phyloP scores from a whole-genome alignment of 805 yeast genomes.

The Danielozyma ontarioensis region DNA sequence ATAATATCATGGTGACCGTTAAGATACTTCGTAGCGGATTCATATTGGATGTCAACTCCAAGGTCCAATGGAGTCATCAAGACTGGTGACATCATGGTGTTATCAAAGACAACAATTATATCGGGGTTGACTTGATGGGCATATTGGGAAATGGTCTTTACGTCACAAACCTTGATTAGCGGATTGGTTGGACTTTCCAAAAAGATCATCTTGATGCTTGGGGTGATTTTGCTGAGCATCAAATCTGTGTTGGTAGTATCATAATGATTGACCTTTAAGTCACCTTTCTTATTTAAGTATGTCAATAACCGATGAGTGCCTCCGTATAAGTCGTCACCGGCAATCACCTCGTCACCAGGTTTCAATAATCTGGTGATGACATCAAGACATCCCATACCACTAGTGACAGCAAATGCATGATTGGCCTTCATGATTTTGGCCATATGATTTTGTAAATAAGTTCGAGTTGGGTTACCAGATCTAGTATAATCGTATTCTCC shows the following conservation, averaged over 20 bases:
- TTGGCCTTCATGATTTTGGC: constrained; percentile 76
- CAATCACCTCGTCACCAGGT: constrained; percentile 88
- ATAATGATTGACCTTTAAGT: constrained; percentile 63
- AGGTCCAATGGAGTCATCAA: constrained; percentile 78
- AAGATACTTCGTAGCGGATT: constrained; percentile 87
- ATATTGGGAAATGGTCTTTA: constrained; percentile 56
- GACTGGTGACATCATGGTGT: constrained; percentile 95
- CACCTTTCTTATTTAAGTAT: constrained; percentile 58
- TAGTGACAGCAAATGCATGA: constrained; percentile 73
- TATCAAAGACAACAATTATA: constrained; percentile 77
- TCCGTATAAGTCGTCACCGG: constrained; percentile 93
- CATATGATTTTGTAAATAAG: constrained; percentile 71
- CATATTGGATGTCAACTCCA: constrained; percentile 89
- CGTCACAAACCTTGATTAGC: constrained; percentile 79
- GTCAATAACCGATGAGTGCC: constrained; percentile 86
- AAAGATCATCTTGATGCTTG: constrained; percentile 68
- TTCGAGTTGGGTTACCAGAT: constrained; percentile 91
- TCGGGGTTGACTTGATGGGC: constrained; percentile 68
- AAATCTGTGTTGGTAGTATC: constrained; percentile 73
- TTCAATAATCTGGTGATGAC: constrained; percentile 68
- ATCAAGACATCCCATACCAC: constrained; percentile 93
- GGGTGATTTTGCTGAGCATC: constrained; percentile 51
- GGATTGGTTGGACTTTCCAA: constrained; percentile 95
- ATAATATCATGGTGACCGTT: constrained; percentile 95
- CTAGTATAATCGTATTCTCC: constrained; percentile 75